Conservation (phyloP, 768 basidiomycete species). For the Lactarius indigo region DNA sequence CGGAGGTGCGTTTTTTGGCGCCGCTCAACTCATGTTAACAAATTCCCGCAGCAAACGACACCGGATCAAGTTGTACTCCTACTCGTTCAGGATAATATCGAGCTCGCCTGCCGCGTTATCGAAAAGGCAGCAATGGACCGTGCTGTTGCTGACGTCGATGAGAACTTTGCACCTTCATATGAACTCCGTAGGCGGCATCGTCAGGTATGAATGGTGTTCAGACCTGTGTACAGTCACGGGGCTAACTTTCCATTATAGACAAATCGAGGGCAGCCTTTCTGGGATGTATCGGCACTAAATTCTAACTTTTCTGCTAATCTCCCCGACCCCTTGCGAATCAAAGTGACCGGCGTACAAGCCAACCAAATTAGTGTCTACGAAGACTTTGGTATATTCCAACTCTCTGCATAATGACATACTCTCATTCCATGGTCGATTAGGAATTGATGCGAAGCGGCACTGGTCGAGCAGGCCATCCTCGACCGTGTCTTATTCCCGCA, state of each 20-base stretch:
- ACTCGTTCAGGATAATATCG: conserved; percentile 88
- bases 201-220: conserved; percentile 49
- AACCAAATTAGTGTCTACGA: conserved; percentile 90
- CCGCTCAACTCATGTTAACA: conserved; percentile 5
- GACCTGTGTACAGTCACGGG: neutral
- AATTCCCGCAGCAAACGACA: conserved; percentile 51
- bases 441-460: conserved; percentile 56
- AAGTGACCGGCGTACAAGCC: conserved; percentile 73
- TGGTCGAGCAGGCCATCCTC: conserved; percentile 65
- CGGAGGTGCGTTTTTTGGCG: conserved; percentile 51
- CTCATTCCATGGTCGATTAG: conserved; percentile 29
- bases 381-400: conserved; percentile 65
- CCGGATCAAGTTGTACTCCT: conserved; percentile 76
- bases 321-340: conserved; percentile 87
- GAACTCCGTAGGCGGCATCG: conserved; percentile 82
- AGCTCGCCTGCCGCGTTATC: conserved; percentile 89
- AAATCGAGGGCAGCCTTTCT: conserved; percentile 74
- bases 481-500: conserved; percentile 59
- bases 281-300: conserved; percentile 75
- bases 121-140: conserved; percentile 98
- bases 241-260: conserved; percentile 37
- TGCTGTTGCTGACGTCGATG: conserved; percentile 89
- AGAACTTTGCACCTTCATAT: conserved; percentile 78
- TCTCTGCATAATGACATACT: neutral
- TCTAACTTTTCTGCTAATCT: conserved; percentile 68